Conservation (phyloP, 805 yeast genomes). For the Lipomyces kockii region DNA sequence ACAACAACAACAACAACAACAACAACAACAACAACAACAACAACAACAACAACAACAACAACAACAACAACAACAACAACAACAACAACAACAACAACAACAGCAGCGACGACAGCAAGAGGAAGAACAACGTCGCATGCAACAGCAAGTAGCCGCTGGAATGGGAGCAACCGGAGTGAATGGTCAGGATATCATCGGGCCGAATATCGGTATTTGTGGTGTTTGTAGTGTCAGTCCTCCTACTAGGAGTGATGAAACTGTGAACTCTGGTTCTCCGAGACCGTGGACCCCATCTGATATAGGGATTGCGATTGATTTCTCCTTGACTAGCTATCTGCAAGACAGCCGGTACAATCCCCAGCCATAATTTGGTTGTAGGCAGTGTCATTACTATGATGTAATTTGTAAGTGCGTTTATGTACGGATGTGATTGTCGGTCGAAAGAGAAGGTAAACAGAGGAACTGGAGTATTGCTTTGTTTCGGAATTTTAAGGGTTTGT, state of each 20-base stretch:
- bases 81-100: not conserved
- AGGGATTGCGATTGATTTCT: not conserved
- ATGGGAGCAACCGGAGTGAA: not conserved
- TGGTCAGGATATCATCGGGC: not conserved
- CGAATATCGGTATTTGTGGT: not conserved
- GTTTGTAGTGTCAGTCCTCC: not conserved
- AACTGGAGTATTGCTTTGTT: not conserved
- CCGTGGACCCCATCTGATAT: not conserved
- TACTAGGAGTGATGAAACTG: not conserved
- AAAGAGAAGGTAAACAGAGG: not conserved
- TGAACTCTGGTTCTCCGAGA: not conserved
- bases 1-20: too few species aligned
- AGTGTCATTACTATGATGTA: not conserved
- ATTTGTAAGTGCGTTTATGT: not conserved
- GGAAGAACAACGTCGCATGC: not conserved
- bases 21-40: too few species aligned
- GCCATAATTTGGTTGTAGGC: not conserved
- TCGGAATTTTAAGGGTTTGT: not conserved
- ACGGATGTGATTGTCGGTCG: not conserved
- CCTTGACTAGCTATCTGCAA: not conserved
- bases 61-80: too few species aligned
- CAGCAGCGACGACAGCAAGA: not conserved
- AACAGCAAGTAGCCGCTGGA: not conserved
- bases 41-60: too few species aligned
- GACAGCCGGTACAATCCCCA: not conserved